Evolutionary conservation across 805 yeast genomes (phyloP).

Genomic region (Yamadazyma takamatsuzukensis): DNA sequence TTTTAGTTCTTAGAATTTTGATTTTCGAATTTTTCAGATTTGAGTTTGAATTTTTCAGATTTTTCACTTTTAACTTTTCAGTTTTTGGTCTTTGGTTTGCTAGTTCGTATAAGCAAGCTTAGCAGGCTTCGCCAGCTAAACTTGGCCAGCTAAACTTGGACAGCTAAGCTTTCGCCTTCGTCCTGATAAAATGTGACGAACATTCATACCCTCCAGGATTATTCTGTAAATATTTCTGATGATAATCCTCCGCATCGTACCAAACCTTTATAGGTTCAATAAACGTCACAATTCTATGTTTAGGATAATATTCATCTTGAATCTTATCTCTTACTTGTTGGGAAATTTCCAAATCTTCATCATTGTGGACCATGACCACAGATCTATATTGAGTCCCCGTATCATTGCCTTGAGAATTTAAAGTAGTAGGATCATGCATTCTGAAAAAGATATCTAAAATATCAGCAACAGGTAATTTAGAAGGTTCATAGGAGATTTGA

Average conservation of each 20-base stretch:
- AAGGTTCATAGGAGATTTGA: conserved; percentile 80
- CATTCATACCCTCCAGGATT: conserved; percentile 90
- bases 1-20: no score
- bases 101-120: no score
- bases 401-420: conserved; percentile 84
- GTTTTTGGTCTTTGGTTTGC: no score
- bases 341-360: conserved; percentile 46
- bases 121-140: no score
- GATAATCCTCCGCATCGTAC: conserved; percentile 96
- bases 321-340: conserved; percentile 44
- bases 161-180: conserved; percentile 41
- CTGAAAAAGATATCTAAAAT: conserved; percentile 80
- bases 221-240: conserved; percentile 73
- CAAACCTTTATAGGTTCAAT: conserved; percentile 66
- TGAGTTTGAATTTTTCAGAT: no score
- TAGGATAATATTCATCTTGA: conserved; percentile 76
- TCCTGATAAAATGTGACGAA: conserved; percentile 81
- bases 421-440: conserved; percentile 91
- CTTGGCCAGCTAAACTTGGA: background rate
- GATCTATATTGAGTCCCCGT: conserved; percentile 87
- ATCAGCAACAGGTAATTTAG: conserved; percentile 52
- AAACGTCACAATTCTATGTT: conserved; percentile 61
- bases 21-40: no score
- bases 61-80: no score
- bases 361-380: conserved; percentile 66